phyloP scores from a whole-genome alignment of 345 rosid species.

The Eucalyptus brandiana region DNA sequence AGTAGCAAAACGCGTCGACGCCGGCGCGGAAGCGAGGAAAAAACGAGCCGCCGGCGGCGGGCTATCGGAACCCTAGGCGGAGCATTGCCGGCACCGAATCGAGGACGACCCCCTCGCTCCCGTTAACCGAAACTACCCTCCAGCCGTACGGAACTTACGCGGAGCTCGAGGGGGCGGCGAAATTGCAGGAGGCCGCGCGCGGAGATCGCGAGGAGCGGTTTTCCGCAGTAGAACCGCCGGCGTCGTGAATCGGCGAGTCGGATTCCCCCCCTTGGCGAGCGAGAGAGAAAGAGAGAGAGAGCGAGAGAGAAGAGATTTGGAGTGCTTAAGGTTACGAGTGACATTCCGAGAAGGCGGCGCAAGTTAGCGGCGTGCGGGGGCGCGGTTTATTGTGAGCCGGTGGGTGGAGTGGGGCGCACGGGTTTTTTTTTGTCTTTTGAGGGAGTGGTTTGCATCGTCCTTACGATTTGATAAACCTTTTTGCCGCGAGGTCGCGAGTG shows the following conservation, averaged over 20 bases:
- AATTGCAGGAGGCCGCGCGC: background rate
- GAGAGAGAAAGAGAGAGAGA: background rate
- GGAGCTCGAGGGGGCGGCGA: background rate
- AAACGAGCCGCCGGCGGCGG: background rate
- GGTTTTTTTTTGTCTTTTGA: too few relatives aligned
- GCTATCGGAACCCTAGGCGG: background rate
- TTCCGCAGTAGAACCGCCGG: background rate
- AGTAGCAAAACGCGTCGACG: background rate
- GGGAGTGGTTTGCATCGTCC: background rate
- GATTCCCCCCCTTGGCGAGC: background rate
- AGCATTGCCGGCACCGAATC: background rate
- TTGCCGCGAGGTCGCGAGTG: background rate
- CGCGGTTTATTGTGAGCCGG: background rate
- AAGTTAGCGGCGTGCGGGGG: background rate
- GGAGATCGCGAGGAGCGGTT: background rate
- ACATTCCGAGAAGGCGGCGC: background rate
- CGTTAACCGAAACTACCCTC: background rate
- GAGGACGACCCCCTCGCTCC: background rate
- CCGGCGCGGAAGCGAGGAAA: background rate
- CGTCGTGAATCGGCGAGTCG: background rate
- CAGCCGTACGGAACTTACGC: background rate
- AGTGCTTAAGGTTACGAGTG: background rate
- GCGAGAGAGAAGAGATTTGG: background rate
- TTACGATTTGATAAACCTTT: background rate
- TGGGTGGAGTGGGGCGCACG: background rate